phyloP scores from a whole-genome alignment of 805 yeast genomes.

The Candida chauliodis region DNA sequence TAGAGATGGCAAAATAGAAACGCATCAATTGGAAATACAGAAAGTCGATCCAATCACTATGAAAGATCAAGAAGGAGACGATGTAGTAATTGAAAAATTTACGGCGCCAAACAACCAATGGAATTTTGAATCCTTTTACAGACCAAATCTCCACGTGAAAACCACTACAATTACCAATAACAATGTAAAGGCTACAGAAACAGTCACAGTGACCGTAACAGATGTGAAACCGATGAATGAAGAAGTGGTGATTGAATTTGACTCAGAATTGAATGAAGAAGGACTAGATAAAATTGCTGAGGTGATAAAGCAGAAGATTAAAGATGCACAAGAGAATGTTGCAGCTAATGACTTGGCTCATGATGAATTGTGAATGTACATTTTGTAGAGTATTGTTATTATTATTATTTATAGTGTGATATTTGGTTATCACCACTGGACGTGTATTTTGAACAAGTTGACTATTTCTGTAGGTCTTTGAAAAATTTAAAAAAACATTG shows the following conservation, averaged over 20 bases:
- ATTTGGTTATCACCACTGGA: no score
- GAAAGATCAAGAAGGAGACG: conserved; percentile 29
- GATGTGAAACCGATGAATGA: background rate
- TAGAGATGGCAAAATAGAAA: conserved; percentile 18
- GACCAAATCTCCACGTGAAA: background rate
- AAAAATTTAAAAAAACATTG: no score
- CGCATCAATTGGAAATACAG: conserved; percentile 17
- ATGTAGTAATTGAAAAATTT: conserved; percentile 16
- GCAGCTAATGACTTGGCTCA: conserved; percentile 1
- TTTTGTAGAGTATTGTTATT: conserved; percentile 1
- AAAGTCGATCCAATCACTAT: conserved; percentile 29
- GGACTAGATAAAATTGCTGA: background rate
- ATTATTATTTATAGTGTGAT: background rate
- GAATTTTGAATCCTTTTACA: conserved; percentile 23
- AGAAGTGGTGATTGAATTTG: background rate
- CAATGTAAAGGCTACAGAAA: background rate
- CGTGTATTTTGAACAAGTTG: background rate
- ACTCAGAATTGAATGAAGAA: background rate
- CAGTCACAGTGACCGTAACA: conserved; percentile 11
- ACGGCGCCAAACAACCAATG: conserved; percentile 22
- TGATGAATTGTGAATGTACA: conserved; percentile 8
- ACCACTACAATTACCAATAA: background rate
- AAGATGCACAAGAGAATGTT: background rate
- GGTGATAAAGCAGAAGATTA: background rate
- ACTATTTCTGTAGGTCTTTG: no score